These are phyloP conservation scores for Carex myosuroides DNA, from an alignment of 176 grass and related monocot species.

Conservation along the genomic window DNA sequence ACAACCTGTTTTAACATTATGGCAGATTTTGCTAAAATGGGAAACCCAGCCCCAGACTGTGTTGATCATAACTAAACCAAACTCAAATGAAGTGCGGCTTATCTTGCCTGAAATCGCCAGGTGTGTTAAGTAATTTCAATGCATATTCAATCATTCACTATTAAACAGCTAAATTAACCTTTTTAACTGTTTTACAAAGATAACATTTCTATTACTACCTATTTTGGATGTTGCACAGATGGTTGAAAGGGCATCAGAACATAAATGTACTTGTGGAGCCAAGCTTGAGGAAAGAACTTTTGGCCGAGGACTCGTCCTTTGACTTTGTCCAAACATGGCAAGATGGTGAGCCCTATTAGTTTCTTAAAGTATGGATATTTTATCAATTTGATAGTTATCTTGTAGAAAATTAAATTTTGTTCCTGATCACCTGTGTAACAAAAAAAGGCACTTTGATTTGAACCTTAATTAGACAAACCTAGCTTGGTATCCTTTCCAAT, in stretches of 20 bases:
- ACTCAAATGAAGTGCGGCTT: conserved; percentile 62
- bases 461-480: neutral
- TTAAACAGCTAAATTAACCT: neutral
- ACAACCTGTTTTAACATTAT: conserved; percentile 2
- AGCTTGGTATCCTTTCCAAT: neutral
- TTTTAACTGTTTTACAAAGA: neutral
- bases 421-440: neutral
- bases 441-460: neutral
- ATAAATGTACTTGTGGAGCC: conserved; percentile 85
- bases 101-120: conserved; percentile 75
- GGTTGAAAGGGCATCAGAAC: conserved; percentile 70
- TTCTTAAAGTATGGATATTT: conserved; percentile 18
- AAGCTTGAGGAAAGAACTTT: conserved; percentile 64
- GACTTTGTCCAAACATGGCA: conserved; percentile 75
- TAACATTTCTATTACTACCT: conserved; percentile 16
- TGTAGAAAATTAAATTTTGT: neutral
- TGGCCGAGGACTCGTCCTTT: conserved; percentile 55
- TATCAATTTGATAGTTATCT: conserved; percentile 8
- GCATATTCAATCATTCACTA: neutral
- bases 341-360: conserved; percentile 38
- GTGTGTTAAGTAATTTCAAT: conserved; percentile 38
- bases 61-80: conserved; percentile 90
- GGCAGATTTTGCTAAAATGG: conserved; percentile 98
- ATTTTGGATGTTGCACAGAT: conserved; percentile 47
- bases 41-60: conserved; percentile 84